Evolutionary conservation across 2,329 filamentous ascomycete genomes (phyloP).

Genomic region (Xylariaceae sp.): DNA sequence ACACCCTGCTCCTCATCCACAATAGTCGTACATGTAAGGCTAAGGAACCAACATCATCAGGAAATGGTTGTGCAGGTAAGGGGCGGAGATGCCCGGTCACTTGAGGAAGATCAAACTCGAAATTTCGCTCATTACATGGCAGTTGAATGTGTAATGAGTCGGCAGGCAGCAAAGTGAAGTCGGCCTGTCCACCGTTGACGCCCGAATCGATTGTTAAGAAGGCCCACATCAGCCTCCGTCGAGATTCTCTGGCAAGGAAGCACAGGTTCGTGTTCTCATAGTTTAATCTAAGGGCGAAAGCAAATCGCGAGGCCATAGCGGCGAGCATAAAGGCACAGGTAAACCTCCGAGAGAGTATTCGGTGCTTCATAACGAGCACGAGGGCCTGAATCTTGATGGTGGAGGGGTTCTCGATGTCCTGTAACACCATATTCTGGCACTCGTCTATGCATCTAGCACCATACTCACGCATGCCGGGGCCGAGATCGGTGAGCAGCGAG

Average conservation of each 20-base stretch:
- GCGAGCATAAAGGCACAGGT: conserved; percentile 45
- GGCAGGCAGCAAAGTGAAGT: conserved; percentile 42
- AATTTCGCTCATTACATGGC: conserved; percentile 47
- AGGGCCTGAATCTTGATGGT: conserved; percentile 50
- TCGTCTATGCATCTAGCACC: conserved; percentile 51
- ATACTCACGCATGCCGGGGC: conserved; percentile 47
- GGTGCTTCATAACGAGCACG: conserved; percentile 44
- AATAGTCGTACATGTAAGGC: conserved; percentile 53
- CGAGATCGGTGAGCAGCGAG: conserved; percentile 50
- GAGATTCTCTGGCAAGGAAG: conserved; percentile 33
- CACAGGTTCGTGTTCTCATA: conserved; percentile 43
- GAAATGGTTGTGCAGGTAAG: conserved; percentile 40
- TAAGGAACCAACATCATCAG: conserved; percentile 51
- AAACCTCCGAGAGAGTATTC: conserved; percentile 41
- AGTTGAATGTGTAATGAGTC: conserved; percentile 43
- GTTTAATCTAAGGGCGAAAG: conserved; percentile 45
- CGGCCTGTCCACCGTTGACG: conserved; percentile 42
- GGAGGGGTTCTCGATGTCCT: conserved; percentile 50
- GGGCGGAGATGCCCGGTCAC: conserved; percentile 44
- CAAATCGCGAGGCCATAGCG: conserved; percentile 42
- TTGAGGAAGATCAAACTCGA: conserved; percentile 54
- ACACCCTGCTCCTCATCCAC: conserved; percentile 49
- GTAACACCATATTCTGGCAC: conserved; percentile 48
- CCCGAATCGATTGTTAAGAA: conserved; percentile 44
- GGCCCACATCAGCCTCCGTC: conserved; percentile 41